Evolutionary conservation across 208 protist genomes (phyloP).

Genomic region (Lotmaria passim): DNA sequence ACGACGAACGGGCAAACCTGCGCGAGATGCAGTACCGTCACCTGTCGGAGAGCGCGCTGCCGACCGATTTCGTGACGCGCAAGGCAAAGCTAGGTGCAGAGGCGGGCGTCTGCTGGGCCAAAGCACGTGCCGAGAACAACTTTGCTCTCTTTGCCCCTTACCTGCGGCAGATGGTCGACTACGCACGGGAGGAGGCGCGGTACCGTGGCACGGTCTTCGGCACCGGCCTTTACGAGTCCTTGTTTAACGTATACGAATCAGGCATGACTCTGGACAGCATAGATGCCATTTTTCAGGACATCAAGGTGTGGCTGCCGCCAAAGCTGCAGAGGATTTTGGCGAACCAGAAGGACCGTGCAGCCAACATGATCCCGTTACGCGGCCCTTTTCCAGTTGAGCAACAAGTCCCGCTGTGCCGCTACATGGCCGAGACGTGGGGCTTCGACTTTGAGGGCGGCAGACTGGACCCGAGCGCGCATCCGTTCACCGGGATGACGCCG

Average conservation of each 20-base stretch:
- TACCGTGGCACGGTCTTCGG: slow-evolving; percentile 38
- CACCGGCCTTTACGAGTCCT: slow-evolving; percentile 63
- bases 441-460: slow-evolving; percentile 79
- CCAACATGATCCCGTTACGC: slow-evolving; percentile 13
- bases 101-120: slow-evolving; percentile 40
- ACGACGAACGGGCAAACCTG: slow-evolving; percentile 52
- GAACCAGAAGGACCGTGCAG: slow-evolving; percentile 35
- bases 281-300: slow-evolving; percentile 61
- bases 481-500: slow-evolving; percentile 64
- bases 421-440: slow-evolving; percentile 55
- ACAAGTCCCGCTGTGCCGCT: slow-evolving; percentile 43
- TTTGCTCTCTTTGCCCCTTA: slow-evolving; percentile 44
- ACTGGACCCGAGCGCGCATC: slow-evolving; percentile 72
- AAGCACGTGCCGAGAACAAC: slow-evolving; percentile 56
- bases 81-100: slow-evolving; percentile 40
- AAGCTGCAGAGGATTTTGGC: slow-evolving; percentile 53
- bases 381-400: slow-evolving; percentile 38
- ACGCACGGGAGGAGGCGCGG: slow-evolving; percentile 51
- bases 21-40: slow-evolving; percentile 51
- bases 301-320: slow-evolving; percentile 63
- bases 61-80: slow-evolving; percentile 42
- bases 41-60: slow-evolving; percentile 34
- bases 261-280: slow-evolving; percentile 54
- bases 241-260: slow-evolving; percentile 74
- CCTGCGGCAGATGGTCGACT: slow-evolving; percentile 54